Base-by-base conservation (phyloP, 2,329 filamentous ascomycete species). In the Colletotrichum lindemuthianum region DNA sequence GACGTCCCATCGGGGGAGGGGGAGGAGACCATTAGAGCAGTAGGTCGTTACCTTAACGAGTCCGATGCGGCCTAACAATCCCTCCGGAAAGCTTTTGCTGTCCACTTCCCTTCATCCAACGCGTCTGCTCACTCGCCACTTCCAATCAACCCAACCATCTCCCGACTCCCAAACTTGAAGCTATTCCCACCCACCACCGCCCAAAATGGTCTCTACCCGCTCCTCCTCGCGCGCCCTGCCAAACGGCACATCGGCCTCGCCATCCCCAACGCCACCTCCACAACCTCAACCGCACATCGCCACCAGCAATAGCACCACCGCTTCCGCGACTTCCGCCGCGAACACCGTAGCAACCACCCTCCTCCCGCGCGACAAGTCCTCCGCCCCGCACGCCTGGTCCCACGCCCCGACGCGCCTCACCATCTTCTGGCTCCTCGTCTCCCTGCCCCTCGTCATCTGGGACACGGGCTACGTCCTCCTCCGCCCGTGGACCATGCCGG, bases 401-500 rank as follows among this genome's bases (percentile, higher is more conserved):
- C 84, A 88, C 76, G 71, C 76, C 6, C 85, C 85, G 6, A 76
- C 81, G 8, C 65, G 71, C 2, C 59, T 74, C 1, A 84, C 81
- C 24, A 83, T 92, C 47, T 69, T 88, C 68, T 97, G 93, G 93
- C 83, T 97, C 33, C 77, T 84, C 63, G 68, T 95, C 66, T 93
- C 91, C 16, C 79, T 96, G 13, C 92, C 92, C 1, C 84, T 96
- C 65, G 92, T 97, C 52, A 73, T 87, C 54, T 97, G 93, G 93
- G 93, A 97, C 79, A 86, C 86, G 36, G 81, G 82, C 63, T 97
- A 97, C 79, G 88, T 97, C 43, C 81, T 97, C 50, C 80, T 92
- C 58, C 91, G 93, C 16, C 93, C 93, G 36, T 86, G 90, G 76
- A 91, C 88, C 61, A 96, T 97, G 91, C 87, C 89, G 0, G 92